phyloP scores from a whole-genome alignment of 176 grass and related monocot species.

The Raddia distichophylla region DNA sequence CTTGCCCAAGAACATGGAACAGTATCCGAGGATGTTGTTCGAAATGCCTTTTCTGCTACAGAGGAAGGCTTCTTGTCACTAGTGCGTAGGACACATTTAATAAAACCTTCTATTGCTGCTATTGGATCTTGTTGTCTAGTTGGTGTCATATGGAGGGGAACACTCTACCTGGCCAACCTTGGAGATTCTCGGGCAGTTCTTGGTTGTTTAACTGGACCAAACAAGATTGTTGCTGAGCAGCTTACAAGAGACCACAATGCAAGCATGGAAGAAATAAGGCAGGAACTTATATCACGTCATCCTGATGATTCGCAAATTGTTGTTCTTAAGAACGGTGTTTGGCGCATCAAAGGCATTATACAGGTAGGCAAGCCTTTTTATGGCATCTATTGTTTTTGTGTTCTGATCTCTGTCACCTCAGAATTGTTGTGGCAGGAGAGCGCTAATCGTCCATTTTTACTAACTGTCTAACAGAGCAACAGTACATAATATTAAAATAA shows the following conservation, averaged over 20 bases:
- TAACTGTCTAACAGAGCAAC: neutral
- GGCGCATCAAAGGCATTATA: conserved; percentile 99
- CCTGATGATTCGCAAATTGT: conserved; percentile 96
- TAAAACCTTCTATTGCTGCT: conserved; percentile 86
- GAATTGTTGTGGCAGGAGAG: neutral
- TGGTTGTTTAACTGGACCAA: conserved; percentile 63
- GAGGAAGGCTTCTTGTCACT: conserved; percentile 90
- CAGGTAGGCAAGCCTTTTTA: conserved; percentile 52
- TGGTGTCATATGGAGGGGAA: conserved; percentile 87
- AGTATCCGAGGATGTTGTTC: conserved; percentile 83
- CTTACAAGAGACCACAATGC: conserved; percentile 97
- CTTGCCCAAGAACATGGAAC: conserved; percentile 77
- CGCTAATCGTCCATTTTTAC: neutral
- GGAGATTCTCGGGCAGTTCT: conserved; percentile 89
- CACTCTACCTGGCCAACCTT: conserved; percentile 84
- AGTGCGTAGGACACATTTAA: conserved; percentile 81
- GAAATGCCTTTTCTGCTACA: conserved; percentile 83
- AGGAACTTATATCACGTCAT: conserved; percentile 85
- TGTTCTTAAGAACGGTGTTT: conserved; percentile 94
- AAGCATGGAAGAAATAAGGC: conserved; percentile 81
- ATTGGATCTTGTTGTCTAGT: conserved; percentile 94
- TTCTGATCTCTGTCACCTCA: neutral
- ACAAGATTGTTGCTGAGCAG: conserved; percentile 82
- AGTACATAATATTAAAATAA: neutral
- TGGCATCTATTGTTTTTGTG: neutral